A percentile compares a stretch with the other conserved stretches of the same genome.
phyloP scores from a whole-genome alignment of 2,329 filamentous ascomycete genomes.

The Scedosporium aurantiacum region DNA sequence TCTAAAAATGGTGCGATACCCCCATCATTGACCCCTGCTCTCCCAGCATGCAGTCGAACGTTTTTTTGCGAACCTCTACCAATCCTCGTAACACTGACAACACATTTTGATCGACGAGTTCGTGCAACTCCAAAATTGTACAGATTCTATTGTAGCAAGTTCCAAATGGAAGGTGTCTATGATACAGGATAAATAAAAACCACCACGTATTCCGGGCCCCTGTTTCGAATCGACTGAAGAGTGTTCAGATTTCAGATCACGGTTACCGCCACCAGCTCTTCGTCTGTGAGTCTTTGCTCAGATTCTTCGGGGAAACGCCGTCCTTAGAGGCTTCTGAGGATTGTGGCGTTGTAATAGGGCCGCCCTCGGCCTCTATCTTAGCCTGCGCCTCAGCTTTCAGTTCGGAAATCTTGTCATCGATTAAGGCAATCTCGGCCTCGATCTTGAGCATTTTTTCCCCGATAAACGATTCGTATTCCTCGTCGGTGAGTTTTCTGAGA shows the following conservation, averaged over 20 bases:
- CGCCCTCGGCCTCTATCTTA: background rate
- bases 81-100: too few relatives aligned
- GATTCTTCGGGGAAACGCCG: background rate
- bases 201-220: too few relatives aligned
- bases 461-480: constrained; percentile 62
- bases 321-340: background rate
- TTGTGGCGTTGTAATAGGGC: background rate
- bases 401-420: constrained; percentile 61
- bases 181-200: background rate
- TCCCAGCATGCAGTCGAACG: too few relatives aligned
- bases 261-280: background rate
- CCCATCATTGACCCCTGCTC: too few relatives aligned
- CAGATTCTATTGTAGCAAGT: too few relatives aligned
- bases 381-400: constrained; percentile 13
- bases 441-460: constrained; percentile 59
- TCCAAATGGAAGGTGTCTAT: background rate
- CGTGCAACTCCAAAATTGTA: too few relatives aligned
- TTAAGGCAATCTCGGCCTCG: constrained; percentile 65
- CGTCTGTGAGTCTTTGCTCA: background rate
- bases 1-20: too few relatives aligned
- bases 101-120: too few relatives aligned
- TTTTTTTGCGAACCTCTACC: too few relatives aligned
- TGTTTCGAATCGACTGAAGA: background rate
- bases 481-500: constrained; percentile 56
- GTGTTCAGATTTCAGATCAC: background rate